Evolutionary conservation across 2,329 filamentous ascomycete species (phyloP).

Genomic region (Aureobasidium sp.): DNA sequence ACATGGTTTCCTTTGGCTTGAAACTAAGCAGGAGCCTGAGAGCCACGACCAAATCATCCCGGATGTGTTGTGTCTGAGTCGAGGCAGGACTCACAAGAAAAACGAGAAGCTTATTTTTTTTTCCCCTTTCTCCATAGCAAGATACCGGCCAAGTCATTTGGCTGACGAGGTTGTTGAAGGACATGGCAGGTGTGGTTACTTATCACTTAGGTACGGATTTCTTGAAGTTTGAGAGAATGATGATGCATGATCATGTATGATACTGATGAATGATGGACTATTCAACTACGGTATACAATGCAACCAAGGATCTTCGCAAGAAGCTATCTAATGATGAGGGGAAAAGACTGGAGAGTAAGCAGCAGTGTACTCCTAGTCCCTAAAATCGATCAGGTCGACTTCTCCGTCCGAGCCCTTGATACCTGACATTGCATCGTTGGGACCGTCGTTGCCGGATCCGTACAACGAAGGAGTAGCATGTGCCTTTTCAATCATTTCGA

Average conservation of each 20-base stretch:
- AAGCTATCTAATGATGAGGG: neutral
- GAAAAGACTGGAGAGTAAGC: neutral
- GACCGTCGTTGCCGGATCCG: neutral
- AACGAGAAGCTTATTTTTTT: too few species aligned
- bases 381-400: constrained; percentile 9
- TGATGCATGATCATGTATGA: neutral
- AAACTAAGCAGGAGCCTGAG: too few species aligned
- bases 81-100: too few species aligned
- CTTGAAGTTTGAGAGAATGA: too few species aligned
- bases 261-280: neutral
- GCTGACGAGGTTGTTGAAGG: too few species aligned
- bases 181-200: too few species aligned
- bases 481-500: constrained; percentile 25
- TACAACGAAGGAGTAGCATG: neutral
- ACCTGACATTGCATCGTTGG: constrained; percentile 4
- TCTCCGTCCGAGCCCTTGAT: neutral
- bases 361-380: neutral
- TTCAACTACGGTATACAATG: neutral
- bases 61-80: too few species aligned
- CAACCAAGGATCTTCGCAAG: neutral
- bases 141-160: too few species aligned
- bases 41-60: too few species aligned
- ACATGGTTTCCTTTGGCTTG: too few species aligned
- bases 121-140: too few species aligned
- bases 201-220: neutral